Base-by-base conservation (phyloP, 805 yeast genomes). In the Candida nemodendra region DNA sequence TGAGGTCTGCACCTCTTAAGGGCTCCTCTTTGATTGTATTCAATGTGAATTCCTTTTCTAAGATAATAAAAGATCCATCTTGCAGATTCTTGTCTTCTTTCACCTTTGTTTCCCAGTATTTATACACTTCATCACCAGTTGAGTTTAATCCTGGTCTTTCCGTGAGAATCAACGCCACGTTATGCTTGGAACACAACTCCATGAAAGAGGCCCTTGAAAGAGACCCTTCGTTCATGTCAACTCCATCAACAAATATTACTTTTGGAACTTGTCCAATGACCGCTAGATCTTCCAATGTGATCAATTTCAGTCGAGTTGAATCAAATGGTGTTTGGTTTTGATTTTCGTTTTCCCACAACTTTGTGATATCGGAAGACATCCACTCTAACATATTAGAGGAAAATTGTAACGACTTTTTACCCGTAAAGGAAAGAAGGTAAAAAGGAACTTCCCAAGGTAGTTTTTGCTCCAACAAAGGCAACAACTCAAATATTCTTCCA, bases 371-470 rank as follows among this genome's bases (percentile, higher is more conserved):
- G 0, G 91, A 76, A 0, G 95, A 80, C 89, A 93, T 84, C 98
- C 98, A 93, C 65, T 93, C 99, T 19, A 91, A 64, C 82, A 93
- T 84, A 39, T 89, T 84, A 11, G 87, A 77, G 0, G 97, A 96
- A 55, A 84, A 87, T 18, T 83, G 74, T 39, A 93, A 61, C 4
- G 83, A 72, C 53, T 91, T 79, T 3, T 88, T 78, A 18, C 93
- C 95, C 0, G 89, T 80, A 51, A 79, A 81, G 3, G 95, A 79
- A n/a, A 85, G 64, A 40, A 88, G 71, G 23, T 85, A 66, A 8
- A 93, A 79, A 0, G 96, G 96, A 9, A 81, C 74, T 11, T 48
- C 48, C 7, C 34, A 30, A 9, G 53, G 44, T 9, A 57, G 47
- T 7, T 38, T 40, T 17, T 47, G 48, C 27, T 51, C 53, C 12